Conservation (phyloP, 495 filamentous ascomycete genomes). For the Xylaria bambusicola region DNA sequence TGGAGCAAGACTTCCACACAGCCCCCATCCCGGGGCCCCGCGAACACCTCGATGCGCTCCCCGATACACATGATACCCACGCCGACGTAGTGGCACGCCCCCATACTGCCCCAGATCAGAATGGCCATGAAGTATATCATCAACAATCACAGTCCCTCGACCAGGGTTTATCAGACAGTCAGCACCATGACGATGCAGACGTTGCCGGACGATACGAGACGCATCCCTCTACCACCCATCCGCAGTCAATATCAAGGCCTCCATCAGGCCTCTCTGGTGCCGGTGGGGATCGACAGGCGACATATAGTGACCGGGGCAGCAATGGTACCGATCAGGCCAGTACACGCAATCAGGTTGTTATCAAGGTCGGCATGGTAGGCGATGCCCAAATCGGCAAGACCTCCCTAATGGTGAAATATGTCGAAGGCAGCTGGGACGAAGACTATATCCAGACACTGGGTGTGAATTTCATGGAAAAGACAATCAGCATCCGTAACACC, state of each 20-base stretch:
- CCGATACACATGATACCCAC: conserved; percentile 33
- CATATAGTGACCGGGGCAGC: conserved; percentile 40
- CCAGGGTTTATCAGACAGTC: conserved; percentile 36
- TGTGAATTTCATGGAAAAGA: conserved; percentile 99
- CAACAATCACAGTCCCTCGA: conserved; percentile 43
- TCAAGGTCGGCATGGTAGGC: conserved; percentile 99
- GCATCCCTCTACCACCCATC: conserved; percentile 35
- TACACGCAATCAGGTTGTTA: conserved; percentile 86
- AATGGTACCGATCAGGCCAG: conserved; percentile 45
- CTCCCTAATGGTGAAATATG: conserved; percentile 98
- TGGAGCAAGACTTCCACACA: conserved; percentile 43
- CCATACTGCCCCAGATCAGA: conserved; percentile 30
- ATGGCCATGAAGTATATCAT: conserved; percentile 28
- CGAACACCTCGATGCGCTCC: conserved; percentile 42
- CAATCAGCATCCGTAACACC: conserved; percentile 98
- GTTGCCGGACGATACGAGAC: conserved; percentile 44
- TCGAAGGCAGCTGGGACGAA: conserved; percentile 98
- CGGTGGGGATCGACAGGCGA: conserved; percentile 29
- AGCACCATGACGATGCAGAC: conserved; percentile 41
- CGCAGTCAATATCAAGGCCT: conserved; percentile 47
- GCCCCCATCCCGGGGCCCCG: conserved; percentile 21
- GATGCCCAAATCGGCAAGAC: conserved; percentile 99
- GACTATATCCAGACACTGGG: conserved; percentile 99
- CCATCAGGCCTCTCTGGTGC: conserved; percentile 53
- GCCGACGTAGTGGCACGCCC: conserved; percentile 40